Percentiles rank a stretch among this genome's conserved stretches.
Evolutionary conservation across 1,139 yeast species (phyloP).

Genomic region (Suhomyces terraborum): DNA sequence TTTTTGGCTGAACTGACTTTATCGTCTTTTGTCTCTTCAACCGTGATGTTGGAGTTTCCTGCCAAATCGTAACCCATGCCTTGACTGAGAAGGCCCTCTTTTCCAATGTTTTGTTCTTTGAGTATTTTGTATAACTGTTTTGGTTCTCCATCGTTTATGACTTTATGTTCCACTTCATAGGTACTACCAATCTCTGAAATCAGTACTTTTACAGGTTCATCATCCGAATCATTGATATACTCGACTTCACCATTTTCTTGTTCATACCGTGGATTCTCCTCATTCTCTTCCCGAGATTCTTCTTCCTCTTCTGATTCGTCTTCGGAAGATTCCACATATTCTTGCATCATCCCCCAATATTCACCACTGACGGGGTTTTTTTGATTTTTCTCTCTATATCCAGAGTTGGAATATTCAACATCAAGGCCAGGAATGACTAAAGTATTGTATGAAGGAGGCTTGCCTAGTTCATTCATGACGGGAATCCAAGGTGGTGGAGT

Average conservation of each 20-base stretch:
- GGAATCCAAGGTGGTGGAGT: constrained; percentile 80
- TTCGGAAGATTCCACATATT: constrained; percentile 36
- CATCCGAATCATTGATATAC: constrained; percentile 3
- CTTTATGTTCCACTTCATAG: not conserved
- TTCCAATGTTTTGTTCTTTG: constrained; percentile 24
- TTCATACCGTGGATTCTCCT: constrained; percentile 4
- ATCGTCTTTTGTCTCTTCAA: not conserved
- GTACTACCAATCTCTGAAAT: constrained; percentile 15
- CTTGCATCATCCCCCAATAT: constrained; percentile 47
- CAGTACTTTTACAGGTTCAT: constrained; percentile 16
- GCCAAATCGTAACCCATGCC: constrained; percentile 26
- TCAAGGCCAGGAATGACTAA: constrained; percentile 61
- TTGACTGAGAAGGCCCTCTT: constrained; percentile 21
- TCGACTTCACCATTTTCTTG: constrained; percentile 3
- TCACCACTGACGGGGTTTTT: constrained; percentile 31
- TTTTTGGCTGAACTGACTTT: constrained; percentile 7
- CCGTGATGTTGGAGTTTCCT: not conserved
- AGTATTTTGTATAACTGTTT: constrained; percentile 33
- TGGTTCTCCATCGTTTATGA: constrained; percentile 10
- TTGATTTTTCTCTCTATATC: constrained; percentile 30
- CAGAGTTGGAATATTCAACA: constrained; percentile 40
- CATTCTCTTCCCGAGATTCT: constrained; percentile 25
- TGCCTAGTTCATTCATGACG: constrained; percentile 70
- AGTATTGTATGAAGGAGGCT: constrained; percentile 82
- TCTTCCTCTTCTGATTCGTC: constrained; percentile 37